Base-by-base conservation (phyloP, 208 protist species). In the Trypanosoma melophagium region DNA sequence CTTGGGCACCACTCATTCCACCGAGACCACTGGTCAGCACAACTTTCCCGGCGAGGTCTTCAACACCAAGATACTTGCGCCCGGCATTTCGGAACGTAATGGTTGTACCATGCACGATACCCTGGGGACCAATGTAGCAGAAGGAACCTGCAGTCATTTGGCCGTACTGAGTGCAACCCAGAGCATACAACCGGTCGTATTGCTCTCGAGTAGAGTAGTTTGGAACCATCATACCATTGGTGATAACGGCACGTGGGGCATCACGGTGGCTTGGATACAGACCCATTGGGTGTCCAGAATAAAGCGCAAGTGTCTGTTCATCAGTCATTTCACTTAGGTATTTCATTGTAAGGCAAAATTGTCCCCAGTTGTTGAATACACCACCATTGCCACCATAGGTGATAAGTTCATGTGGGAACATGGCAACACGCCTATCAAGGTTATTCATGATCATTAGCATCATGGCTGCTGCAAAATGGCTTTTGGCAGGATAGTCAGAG, bases 381-480 rank as follows among this genome's bases (percentile, higher is more conserved):
- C 58, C 58, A 38, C 92, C 92, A 72, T 97, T 97, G 16, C 87
- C 87, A 42, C 92, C 92, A 66, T 97, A 97, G 9, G 92, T 97
- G 21, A 97, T 88, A 9, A 97, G 79, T 59, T 97, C 92, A 41
- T 97, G 79, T 17, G 92, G 92, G 61, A 86, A 97, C 83, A 95
- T 88, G 16, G 92, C 92, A 14, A 97, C 86, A 65, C 51, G 47
- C 1, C 19, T 41, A 64, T 97, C 92, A 38, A 97, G 70, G 74
- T 97, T 97, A 61, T 97, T 97, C 74, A 83, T 80, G 55, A 97
- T 97, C 92, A 97, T 97, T 42, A 92, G 22, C 87, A 97, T 95
- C 31, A 97, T 93, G 3, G 84, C 68, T 28, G 81, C 81, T 16
- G 90, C 91, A 19, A 82, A 72, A 28, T 60, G 24, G 58, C 69